Evolutionary conservation across 2,329 filamentous ascomycete genomes (phyloP).

Genomic region (Epichloe aotearoae): DNA sequence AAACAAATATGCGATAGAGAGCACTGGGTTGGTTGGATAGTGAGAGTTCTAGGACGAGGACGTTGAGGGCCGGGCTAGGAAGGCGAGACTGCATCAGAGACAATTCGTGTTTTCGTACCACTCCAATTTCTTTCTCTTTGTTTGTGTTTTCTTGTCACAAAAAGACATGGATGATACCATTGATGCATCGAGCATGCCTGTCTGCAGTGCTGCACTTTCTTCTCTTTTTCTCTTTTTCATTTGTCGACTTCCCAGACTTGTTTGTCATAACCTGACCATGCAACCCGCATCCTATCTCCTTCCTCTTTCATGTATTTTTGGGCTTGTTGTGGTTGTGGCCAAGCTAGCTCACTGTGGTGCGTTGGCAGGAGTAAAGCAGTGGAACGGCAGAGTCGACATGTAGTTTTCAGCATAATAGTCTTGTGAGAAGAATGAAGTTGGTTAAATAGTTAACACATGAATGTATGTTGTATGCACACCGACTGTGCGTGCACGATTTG

Average conservation of each 20-base stretch:
- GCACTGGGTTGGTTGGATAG: neutral
- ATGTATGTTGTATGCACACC: neutral
- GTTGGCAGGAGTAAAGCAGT: neutral
- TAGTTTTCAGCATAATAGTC: neutral
- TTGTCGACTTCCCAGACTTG: slow-evolving; percentile 8
- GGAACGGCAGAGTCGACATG: neutral
- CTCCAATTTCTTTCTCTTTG: slow-evolving; percentile 12
- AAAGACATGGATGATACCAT: slow-evolving; percentile 30
- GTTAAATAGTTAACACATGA: neutral
- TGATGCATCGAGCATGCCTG: slow-evolving; percentile 23
- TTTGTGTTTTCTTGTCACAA: slow-evolving; percentile 18
- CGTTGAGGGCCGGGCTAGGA: neutral
- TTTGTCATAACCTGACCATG: neutral
- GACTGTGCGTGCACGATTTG: too few relatives aligned
- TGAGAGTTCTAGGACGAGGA: neutral
- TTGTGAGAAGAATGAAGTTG: neutral
- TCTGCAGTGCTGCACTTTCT: slow-evolving; percentile 12
- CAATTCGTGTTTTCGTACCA: neutral
- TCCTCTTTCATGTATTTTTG: neutral
- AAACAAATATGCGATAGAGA: neutral
- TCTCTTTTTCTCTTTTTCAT: slow-evolving; percentile 11
- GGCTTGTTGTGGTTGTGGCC: neutral
- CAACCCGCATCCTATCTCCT: neutral
- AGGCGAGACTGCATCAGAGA: neutral
- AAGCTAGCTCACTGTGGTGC: neutral